Evolutionary conservation across 345 rosid genomes (phyloP).

Genomic region (Gossypium raimondii): DNA sequence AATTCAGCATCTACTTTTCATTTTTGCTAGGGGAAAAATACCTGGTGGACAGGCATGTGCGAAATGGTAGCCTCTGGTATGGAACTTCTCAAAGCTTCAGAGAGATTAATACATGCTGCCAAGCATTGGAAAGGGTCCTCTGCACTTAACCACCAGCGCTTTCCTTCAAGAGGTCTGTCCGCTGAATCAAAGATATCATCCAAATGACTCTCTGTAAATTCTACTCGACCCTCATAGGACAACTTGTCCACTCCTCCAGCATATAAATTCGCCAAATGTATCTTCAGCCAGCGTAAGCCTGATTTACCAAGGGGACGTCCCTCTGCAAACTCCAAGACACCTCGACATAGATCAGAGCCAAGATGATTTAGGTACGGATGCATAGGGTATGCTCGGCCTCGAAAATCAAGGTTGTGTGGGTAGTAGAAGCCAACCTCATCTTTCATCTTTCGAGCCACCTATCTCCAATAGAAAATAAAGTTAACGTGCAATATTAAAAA

Average conservation of each 20-base stretch:
- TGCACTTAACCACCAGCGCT: conserved; percentile 91
- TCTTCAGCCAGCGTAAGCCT: conserved; percentile 90
- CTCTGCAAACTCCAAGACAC: conserved; percentile 90
- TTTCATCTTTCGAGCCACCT: conserved; percentile 96
- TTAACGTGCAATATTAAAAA: conserved; percentile 18
- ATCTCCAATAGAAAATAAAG: conserved; percentile 27
- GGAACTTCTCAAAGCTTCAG: conserved; percentile 90
- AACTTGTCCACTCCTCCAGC: conserved; percentile 96
- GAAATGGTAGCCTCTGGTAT: conserved; percentile 68
- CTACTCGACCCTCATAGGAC: conserved; percentile 70
- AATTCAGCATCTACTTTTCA: background rate
- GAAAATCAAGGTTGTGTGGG: conserved; percentile 95
- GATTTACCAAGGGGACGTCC: conserved; percentile 85
- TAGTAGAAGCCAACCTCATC: conserved; percentile 91
- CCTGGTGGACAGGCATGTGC: conserved; percentile 93
- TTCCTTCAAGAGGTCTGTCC: conserved; percentile 91
- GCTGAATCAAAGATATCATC: conserved; percentile 92
- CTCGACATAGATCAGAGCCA: conserved; percentile 97
- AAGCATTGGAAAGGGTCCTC: conserved; percentile 98
- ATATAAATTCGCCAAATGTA: conserved; percentile 89
- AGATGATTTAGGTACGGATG: conserved; percentile 97
- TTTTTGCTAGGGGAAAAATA: conserved; percentile 21
- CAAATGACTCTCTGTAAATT: conserved; percentile 78
- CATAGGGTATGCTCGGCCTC: conserved; percentile 99
- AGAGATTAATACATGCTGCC: conserved; percentile 76